Evolutionary conservation across 2,329 filamentous ascomycete species (phyloP).

Genomic region (Coleophoma eucalyptorum): DNA sequence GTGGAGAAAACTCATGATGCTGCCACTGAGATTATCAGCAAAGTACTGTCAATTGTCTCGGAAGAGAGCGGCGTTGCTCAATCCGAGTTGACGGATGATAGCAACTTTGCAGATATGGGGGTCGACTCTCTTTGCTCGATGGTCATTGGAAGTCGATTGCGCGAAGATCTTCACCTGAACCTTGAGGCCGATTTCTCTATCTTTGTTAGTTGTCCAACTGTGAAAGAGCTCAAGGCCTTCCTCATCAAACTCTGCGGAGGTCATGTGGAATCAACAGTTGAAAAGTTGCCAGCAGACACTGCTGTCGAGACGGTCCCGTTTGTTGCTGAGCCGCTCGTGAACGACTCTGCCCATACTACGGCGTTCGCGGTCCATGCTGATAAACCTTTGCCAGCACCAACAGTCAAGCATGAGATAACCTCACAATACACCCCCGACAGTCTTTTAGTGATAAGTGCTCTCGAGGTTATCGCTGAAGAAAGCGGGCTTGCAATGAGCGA

Average conservation of each 20-base stretch:
- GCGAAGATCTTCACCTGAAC: constrained; percentile 50
- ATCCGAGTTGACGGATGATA: constrained; percentile 49
- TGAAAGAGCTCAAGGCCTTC: constrained; percentile 37
- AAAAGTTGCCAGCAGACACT: neutral
- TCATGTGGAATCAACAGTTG: neutral
- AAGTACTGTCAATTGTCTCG: constrained; percentile 57
- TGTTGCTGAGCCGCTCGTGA: neutral
- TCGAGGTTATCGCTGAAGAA: constrained; percentile 51
- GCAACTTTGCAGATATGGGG: constrained; percentile 49
- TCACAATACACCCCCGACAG: neutral
- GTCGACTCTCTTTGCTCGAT: constrained; percentile 56
- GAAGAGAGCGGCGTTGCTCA: constrained; percentile 49
- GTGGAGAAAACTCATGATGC: constrained; percentile 50
- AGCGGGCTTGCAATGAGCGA: constrained; percentile 49
- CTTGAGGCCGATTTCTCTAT: constrained; percentile 46
- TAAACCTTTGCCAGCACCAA: neutral
- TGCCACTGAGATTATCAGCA: constrained; percentile 43
- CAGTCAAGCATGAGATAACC: neutral
- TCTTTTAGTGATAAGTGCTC: constrained; percentile 36
- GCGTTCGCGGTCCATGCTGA: neutral
- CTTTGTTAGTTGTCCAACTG: constrained; percentile 46
- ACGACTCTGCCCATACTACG: neutral
- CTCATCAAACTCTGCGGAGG: neutral
- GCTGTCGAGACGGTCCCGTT: neutral
- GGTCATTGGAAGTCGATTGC: constrained; percentile 48